Conservation (phyloP, 164 flowering plant genomes). For the Piper longum region DNA sequence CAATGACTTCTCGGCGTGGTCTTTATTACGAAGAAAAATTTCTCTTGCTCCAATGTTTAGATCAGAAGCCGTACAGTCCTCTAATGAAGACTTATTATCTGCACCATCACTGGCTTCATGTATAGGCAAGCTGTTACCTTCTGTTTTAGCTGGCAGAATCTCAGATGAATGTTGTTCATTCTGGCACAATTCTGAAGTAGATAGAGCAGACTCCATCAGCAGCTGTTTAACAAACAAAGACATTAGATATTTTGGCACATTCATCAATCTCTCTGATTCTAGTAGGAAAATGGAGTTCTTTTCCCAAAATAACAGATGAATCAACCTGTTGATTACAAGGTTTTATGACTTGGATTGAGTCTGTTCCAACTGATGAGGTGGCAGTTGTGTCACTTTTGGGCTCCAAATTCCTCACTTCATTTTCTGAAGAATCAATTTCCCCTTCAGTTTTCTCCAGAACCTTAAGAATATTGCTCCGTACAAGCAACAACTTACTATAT, state of each 20-base stretch:
- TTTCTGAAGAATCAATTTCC: constrained; percentile 78
- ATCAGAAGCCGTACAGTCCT: constrained; percentile 6
- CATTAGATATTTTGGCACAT: constrained; percentile 50
- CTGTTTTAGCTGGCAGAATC: constrained; percentile 5
- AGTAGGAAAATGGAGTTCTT: constrained; percentile 6
- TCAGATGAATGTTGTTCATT: constrained; percentile 8
- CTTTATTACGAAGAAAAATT: constrained; percentile 46
- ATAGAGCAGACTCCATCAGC: constrained; percentile 9
- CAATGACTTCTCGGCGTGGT: constrained; percentile 31
- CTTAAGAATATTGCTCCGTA: constrained; percentile 53
- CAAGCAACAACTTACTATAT: constrained; percentile 40
- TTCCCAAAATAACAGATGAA: constrained; percentile 12
- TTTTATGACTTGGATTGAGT: constrained; percentile 14
- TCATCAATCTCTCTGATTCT: constrained; percentile 33
- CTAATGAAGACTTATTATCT: constrained; percentile 1
- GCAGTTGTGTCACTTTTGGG: constrained; percentile 14
- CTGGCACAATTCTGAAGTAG: constrained; percentile 8
- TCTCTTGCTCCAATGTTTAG: constrained; percentile 11
- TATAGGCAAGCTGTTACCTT: background rate
- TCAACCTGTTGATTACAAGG: constrained; percentile 14
- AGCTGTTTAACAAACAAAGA: constrained; percentile 20
- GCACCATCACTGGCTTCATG: constrained; percentile 7
- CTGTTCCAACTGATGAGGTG: constrained; percentile 17
- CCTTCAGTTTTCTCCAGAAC: constrained; percentile 60
- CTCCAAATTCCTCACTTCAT: constrained; percentile 46